Conservation (phyloP, 371 early-diverging fungal genomes). For the Rhizopus stolonifer region DNA sequence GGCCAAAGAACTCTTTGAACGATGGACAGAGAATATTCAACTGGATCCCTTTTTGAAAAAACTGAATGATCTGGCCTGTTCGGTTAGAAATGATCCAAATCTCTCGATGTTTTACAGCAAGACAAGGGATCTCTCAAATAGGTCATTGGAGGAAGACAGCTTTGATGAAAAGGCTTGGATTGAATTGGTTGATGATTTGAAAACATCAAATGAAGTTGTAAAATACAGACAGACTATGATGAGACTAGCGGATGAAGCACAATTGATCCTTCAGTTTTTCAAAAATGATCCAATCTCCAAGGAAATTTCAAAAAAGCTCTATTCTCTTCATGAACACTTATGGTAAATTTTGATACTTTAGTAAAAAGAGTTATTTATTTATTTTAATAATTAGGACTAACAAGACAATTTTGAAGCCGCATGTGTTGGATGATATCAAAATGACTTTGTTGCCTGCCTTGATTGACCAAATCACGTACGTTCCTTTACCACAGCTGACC, state of each 20-base stretch:
- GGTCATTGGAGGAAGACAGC: slow-evolving; percentile 2
- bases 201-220: slow-evolving; percentile 19
- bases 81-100: slow-evolving; percentile 22
- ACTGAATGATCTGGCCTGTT: slow-evolving; percentile 23
- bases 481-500: slow-evolving; percentile 63
- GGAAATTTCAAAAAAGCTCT: slow-evolving; percentile 26
- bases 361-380: no score
- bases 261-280: slow-evolving; percentile 12
- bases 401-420: slow-evolving; percentile 54
- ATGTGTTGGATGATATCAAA: slow-evolving; percentile 56
- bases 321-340: slow-evolving; percentile 30
- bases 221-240: slow-evolving; percentile 18
- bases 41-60: slow-evolving; percentile 37
- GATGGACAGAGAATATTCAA: slow-evolving; percentile 45
- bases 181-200: slow-evolving; percentile 10
- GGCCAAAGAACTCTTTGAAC: slow-evolving; percentile 41
- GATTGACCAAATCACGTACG: slow-evolving; percentile 57
- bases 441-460: slow-evolving; percentile 50
- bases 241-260: slow-evolving; percentile 15
- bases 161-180: slow-evolving; percentile 5
- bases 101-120: slow-evolving; percentile 29
- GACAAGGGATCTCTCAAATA: slow-evolving; percentile 13
- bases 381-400: slow-evolving; percentile 44
- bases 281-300: slow-evolving; percentile 29
- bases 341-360: no score